Percentiles rank a stretch among this genome's conserved stretches.
phyloP scores from a whole-genome alignment of 768 basidiomycete species.

The Tricholoma terreum region DNA sequence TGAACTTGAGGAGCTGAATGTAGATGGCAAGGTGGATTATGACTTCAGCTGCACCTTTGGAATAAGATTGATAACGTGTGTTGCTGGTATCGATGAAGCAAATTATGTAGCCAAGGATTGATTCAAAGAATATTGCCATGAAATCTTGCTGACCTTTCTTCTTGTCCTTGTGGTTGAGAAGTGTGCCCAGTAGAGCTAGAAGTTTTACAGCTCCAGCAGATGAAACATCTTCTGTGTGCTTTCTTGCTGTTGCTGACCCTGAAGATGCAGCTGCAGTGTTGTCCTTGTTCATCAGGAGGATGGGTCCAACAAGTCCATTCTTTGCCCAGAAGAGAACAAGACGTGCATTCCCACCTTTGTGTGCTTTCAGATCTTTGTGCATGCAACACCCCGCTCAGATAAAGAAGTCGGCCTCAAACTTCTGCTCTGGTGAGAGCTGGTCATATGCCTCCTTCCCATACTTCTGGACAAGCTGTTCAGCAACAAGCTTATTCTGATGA shows the following conservation, averaged over 20 bases:
- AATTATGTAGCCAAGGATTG: no score
- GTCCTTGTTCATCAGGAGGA: conserved; percentile 26
- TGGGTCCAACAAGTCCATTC: conserved; percentile 15
- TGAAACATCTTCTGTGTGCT: conserved; percentile 15
- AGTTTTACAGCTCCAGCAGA: no score
- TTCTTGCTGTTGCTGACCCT: conserved; percentile 8
- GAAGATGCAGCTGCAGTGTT: conserved; percentile 18
- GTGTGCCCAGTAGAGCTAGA: no score
- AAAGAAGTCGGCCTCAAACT: not conserved
- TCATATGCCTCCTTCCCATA: not conserved
- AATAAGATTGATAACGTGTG: conserved; percentile 27
- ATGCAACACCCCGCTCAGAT: no score
- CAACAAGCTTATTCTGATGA: not conserved
- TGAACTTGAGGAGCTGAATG: conserved; percentile 20
- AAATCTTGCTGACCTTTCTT: no score
- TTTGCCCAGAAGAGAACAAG: conserved; percentile 22
- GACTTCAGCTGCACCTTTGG: conserved; percentile 23
- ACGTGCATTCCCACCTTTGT: not conserved
- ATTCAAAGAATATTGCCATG: no score
- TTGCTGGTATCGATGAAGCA: conserved; percentile 28
- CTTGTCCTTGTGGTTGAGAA: no score
- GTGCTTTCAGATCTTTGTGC: no score
- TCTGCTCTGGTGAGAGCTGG: not conserved
- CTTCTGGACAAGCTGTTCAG: not conserved
- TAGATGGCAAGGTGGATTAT: no score